Evolutionary conservation across 2,329 filamentous ascomycete genomes (phyloP).

Genomic region (Pseudogymnoascus verrucosus): DNA sequence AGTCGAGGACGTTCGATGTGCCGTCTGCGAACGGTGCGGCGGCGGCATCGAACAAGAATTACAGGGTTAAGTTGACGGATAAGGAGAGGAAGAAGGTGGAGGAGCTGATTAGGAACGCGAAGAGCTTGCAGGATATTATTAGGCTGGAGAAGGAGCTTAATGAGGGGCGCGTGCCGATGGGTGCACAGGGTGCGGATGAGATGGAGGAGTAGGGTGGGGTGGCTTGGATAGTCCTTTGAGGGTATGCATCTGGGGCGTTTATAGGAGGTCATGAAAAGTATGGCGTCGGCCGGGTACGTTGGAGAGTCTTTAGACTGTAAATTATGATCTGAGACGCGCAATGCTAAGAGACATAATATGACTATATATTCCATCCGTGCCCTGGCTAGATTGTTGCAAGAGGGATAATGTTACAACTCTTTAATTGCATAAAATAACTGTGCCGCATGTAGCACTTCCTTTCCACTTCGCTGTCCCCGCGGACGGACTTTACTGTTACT

Average conservation of each 20-base stretch:
- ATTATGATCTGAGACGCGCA: constrained; percentile 7
- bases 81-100: constrained; percentile 80
- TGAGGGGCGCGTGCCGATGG: constrained; percentile 75
- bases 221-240: neutral
- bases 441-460: neutral
- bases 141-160: constrained; percentile 84
- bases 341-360: constrained; percentile 7
- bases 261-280: constrained; percentile 7
- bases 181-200: constrained; percentile 46
- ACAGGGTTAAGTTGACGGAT: constrained; percentile 77
- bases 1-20: constrained; percentile 67
- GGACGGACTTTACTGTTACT: constrained; percentile 2
- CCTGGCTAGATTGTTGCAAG: neutral
- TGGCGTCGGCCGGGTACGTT: neutral
- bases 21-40: constrained; percentile 39
- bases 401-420: neutral
- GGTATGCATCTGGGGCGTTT: constrained; percentile 1
- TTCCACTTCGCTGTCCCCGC: neutral
- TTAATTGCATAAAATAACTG: constrained; percentile 6
- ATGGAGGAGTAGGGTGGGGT: constrained; percentile 50
- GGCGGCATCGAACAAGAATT: constrained; percentile 49
- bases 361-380: neutral
- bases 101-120: constrained; percentile 80
- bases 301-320: constrained; percentile 4
- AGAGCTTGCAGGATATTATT: constrained; percentile 83